Conservation (phyloP, 257 asterid species). For the Penstemon davidsonii region DNA sequence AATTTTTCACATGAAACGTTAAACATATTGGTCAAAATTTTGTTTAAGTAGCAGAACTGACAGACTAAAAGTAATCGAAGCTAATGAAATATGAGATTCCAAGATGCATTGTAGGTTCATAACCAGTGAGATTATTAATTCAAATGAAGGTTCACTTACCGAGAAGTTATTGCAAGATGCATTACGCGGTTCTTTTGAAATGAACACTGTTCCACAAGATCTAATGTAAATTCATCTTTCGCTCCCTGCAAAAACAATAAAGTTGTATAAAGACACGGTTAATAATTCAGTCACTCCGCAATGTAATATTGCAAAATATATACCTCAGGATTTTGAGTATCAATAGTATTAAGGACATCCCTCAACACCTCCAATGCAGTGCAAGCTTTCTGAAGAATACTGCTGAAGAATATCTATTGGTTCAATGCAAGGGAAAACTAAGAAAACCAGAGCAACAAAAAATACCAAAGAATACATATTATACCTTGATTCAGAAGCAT, state of each 20-base stretch:
- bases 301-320: conserved; percentile 12
- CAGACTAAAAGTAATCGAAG: neutral
- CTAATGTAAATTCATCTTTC: conserved; percentile 94
- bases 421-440: conserved; percentile 13
- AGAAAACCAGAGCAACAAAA: conserved; percentile 12
- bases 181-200: conserved; percentile 79
- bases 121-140: conserved; percentile 14
- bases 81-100: conserved; percentile 4
- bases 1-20: neutral
- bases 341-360: conserved; percentile 81
- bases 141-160: conserved; percentile 43
- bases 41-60: conserved; percentile 7
- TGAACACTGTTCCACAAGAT: conserved; percentile 87
- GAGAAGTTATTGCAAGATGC: conserved; percentile 83
- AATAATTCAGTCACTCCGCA: neutral
- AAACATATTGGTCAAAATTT: neutral
- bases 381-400: conserved; percentile 85
- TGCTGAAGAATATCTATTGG: conserved; percentile 31
- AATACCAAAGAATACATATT: neutral
- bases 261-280: conserved; percentile 4
- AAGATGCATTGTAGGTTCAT: conserved; percentile 8
- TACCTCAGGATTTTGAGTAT: conserved; percentile 80
- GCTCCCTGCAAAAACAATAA: conserved; percentile 61
- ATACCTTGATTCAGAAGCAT: conserved; percentile 73
- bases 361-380: conserved; percentile 85